These are phyloP conservation scores for Deinandra increscens DNA, from an alignment of 129 eudicot genomes.

Conservation along the genomic window DNA sequence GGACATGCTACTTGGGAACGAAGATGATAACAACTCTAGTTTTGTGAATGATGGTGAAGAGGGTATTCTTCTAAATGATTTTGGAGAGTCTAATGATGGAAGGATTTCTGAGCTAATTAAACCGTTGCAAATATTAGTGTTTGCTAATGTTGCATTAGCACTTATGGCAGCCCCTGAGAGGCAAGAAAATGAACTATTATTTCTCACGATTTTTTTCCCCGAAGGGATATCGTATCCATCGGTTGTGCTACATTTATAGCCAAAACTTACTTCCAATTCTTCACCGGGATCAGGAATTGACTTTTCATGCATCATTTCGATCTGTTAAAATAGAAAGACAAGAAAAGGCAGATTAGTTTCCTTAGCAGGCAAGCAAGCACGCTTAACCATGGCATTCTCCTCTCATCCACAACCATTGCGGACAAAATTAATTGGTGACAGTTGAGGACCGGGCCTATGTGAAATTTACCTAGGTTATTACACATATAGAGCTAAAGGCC, in stretches of 20 bases:
- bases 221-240: slow-evolving; percentile 52
- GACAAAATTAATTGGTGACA: no score
- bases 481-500: background rate
- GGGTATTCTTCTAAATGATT: slow-evolving; percentile 76
- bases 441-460: no score
- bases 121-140: slow-evolving; percentile 92
- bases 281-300: slow-evolving; percentile 51
- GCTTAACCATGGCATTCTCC: no score
- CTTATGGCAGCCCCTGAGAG: slow-evolving; percentile 94
- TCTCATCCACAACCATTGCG: no score
- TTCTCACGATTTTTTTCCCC: slow-evolving; percentile 45
- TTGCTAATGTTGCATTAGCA: slow-evolving; percentile 90
- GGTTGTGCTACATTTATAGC: slow-evolving; percentile 64
- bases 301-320: slow-evolving; percentile 50
- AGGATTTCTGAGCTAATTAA: slow-evolving; percentile 82
- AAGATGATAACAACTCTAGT: slow-evolving; percentile 72
- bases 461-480: no score
- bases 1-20: slow-evolving; percentile 74
- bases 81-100: slow-evolving; percentile 89
- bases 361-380: no score
- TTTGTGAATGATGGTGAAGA: slow-evolving; percentile 84
- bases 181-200: slow-evolving; percentile 77
- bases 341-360: background rate
- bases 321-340: slow-evolving; percentile 31
- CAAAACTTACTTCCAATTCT: slow-evolving; percentile 85